These are phyloP conservation scores for Eucalyptus shirleyi DNA, from an alignment of 345 rosid genomes.

Conservation along the genomic window DNA sequence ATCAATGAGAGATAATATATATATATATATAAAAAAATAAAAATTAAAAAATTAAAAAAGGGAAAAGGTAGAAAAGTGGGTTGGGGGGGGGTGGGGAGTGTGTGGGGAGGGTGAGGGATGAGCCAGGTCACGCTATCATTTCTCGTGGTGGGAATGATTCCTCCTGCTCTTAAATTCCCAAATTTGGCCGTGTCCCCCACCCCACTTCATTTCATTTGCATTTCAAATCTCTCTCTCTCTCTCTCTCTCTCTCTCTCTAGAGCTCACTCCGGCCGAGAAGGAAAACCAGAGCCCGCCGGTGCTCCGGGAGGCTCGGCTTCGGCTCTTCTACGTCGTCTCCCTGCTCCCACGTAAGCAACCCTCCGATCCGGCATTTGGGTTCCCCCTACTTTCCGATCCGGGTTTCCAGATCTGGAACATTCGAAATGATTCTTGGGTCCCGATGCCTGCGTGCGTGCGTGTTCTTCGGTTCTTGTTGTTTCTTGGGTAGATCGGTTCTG, in stretches of 20 bases:
- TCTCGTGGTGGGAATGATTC: constrained; percentile 35
- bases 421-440: neutral
- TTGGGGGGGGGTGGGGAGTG: neutral
- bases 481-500: neutral
- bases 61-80: neutral
- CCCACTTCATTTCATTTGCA: neutral
- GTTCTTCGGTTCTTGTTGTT: neutral
- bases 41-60: neutral
- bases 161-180: neutral
- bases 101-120: neutral
- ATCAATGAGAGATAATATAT: neutral
- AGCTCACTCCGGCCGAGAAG: neutral
- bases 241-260: neutral
- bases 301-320: neutral
- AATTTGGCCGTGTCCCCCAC: neutral
- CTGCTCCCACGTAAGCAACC: neutral
- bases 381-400: neutral
- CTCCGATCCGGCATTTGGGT: neutral
- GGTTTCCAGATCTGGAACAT: neutral
- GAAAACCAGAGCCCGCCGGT: neutral
- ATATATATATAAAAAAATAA: no score
- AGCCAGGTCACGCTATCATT: constrained; percentile 3
- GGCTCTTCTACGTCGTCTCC: neutral
- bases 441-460: neutral
- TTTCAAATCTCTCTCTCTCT: neutral